These are phyloP conservation scores for Helotiales sp. DNA, from an alignment of 2,329 filamentous ascomycete species.

Conservation along the genomic window DNA sequence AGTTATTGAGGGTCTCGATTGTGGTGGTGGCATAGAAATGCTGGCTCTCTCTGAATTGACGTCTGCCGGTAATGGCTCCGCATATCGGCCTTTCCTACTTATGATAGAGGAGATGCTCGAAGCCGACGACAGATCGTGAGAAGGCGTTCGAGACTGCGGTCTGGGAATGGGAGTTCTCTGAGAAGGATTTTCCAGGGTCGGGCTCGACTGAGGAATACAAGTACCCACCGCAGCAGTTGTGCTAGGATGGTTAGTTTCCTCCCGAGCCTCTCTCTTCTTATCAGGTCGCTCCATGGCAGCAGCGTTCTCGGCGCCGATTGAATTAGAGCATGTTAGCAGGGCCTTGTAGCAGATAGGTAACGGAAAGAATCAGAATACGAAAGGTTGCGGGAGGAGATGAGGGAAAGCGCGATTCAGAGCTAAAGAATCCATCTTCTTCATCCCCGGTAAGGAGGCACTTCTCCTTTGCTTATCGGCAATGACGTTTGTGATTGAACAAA, in stretches of 20 bases:
- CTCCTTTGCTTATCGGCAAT: neutral
- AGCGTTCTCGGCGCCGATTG: neutral
- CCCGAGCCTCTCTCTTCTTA: neutral
- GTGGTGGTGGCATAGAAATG: constrained; percentile 63
- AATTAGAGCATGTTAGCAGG: neutral
- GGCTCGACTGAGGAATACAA: constrained; percentile 9
- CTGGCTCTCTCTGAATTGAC: constrained; percentile 59
- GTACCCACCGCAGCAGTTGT: constrained; percentile 9
- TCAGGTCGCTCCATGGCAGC: neutral
- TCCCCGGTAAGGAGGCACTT: neutral
- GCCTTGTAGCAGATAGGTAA: constrained; percentile 1
- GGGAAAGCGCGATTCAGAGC: neutral
- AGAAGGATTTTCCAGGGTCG: constrained; percentile 1
- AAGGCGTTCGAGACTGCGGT: constrained; percentile 21
- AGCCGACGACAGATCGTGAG: constrained; percentile 48
- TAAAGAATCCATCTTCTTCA: neutral
- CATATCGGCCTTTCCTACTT: constrained; percentile 55
- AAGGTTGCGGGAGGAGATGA: neutral
- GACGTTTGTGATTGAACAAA: neutral
- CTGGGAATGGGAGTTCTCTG: neutral
- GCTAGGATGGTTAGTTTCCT: constrained; percentile 28
- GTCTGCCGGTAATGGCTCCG: constrained; percentile 52
- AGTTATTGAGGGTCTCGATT: constrained; percentile 42
- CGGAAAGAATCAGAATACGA: neutral
- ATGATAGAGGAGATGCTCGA: constrained; percentile 37